phyloP scores from a whole-genome alignment of 305 asterid genomes.

The Fraxinus sp. region DNA sequence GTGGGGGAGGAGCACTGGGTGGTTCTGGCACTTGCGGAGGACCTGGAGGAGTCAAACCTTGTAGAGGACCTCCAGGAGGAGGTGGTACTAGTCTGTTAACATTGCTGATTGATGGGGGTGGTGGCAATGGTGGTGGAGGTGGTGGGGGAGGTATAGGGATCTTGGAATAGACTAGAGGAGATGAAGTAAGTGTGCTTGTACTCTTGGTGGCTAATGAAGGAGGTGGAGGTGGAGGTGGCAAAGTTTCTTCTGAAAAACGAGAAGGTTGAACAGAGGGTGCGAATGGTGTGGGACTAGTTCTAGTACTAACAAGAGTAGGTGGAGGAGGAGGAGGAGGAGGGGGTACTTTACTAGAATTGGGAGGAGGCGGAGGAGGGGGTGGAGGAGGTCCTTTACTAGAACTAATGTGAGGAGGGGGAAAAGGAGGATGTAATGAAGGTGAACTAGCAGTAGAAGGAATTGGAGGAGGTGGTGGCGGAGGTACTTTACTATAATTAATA shows the following conservation, averaged over 20 bases:
- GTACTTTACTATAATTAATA: constrained; percentile 24
- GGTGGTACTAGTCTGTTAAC: constrained; percentile 26
- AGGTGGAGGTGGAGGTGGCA: constrained; percentile 13
- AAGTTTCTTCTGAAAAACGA: constrained; percentile 16
- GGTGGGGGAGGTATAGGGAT: constrained; percentile 30
- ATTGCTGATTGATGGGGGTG: constrained; percentile 24
- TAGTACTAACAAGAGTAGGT: constrained; percentile 13
- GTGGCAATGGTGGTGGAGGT: constrained; percentile 25
- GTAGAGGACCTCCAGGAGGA: constrained; percentile 33
- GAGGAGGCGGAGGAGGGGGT: constrained; percentile 17
- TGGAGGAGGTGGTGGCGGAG: constrained; percentile 29
- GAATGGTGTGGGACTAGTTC: constrained; percentile 22
- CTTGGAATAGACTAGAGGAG: constrained; percentile 19
- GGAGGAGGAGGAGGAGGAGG: constrained; percentile 32
- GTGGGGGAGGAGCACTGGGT: constrained; percentile 28
- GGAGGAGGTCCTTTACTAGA: constrained; percentile 21
- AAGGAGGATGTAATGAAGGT: background rate
- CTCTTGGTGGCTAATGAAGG: constrained; percentile 32
- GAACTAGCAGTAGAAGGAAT: constrained; percentile 31
- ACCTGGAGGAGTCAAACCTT: constrained; percentile 12
- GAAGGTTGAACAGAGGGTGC: constrained; percentile 24
- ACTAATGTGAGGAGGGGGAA: constrained; percentile 8
- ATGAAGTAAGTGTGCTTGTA: constrained; percentile 25
- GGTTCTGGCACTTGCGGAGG: constrained; percentile 35
- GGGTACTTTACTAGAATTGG: constrained; percentile 19